Conservation (phyloP, 1,284 basidiomycete genomes). For the Fomes fomentarius region DNA sequence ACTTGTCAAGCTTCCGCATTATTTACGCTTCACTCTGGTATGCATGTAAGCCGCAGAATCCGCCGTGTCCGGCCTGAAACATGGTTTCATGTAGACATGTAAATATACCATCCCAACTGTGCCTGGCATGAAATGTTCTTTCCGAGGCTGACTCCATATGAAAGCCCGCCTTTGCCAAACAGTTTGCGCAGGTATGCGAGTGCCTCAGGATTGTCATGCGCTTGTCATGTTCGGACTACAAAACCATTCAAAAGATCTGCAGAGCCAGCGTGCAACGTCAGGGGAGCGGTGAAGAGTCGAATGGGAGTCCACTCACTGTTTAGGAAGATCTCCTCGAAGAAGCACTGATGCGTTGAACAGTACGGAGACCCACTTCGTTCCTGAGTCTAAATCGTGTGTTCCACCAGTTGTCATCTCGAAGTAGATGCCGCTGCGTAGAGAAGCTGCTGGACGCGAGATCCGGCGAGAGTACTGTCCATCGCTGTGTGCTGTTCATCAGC, state of each 20-base stretch:
- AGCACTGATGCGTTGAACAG: constrained; percentile 52
- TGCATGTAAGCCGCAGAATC: too few species aligned
- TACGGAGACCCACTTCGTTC: constrained; percentile 32
- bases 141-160: constrained; percentile 28
- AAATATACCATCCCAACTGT: too few species aligned
- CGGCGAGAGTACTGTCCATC: too few species aligned
- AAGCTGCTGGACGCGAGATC: constrained; percentile 58
- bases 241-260: constrained; percentile 31
- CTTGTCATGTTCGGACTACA: constrained; percentile 26
- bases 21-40: too few species aligned
- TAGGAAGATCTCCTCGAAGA: constrained; percentile 47
- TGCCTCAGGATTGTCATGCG: constrained; percentile 33
- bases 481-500: too few species aligned
- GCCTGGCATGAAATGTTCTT: too few species aligned
- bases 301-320: constrained; percentile 36
- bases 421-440: constrained; percentile 56
- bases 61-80: too few species aligned
- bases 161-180: constrained; percentile 35
- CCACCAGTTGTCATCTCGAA: constrained; percentile 39
- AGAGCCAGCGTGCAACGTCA: too few species aligned
- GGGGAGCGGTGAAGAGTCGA: too few species aligned
- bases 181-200: constrained; percentile 34
- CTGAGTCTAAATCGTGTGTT: background rate
- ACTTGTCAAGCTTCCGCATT: too few species aligned
- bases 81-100: too few species aligned